Conservation (phyloP, 345 rosid genomes). For the Microthlaspi erraticum region DNA sequence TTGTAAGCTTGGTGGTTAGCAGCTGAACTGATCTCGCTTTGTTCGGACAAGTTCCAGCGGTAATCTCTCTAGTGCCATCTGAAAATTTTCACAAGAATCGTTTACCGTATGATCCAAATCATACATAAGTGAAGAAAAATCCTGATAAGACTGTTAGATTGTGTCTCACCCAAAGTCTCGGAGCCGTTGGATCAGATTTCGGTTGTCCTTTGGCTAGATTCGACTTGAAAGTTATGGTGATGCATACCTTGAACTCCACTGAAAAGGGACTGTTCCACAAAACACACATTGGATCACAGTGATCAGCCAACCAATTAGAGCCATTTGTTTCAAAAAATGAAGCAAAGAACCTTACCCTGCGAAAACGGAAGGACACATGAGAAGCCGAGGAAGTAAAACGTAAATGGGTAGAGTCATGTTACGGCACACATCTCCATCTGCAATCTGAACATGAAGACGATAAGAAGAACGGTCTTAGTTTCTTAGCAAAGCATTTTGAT, state of each 20-base stretch:
- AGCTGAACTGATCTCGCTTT: conserved; percentile 52
- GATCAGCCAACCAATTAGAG: no score
- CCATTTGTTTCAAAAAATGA: no score
- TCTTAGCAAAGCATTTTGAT: conserved; percentile 5
- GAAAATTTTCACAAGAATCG: conserved; percentile 27
- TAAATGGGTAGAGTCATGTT: conserved; percentile 73
- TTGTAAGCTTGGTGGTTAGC: conserved; percentile 33
- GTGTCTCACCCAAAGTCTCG: conserved; percentile 83
- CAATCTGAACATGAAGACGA: conserved; percentile 58
- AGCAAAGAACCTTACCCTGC: conserved; percentile 95
- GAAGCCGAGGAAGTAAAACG: conserved; percentile 82
- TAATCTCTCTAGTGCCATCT: conserved; percentile 82
- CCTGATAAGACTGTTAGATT: background rate
- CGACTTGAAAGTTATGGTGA: conserved; percentile 73
- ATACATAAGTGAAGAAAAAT: background rate
- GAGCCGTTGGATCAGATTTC: conserved; percentile 82
- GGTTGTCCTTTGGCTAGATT: conserved; percentile 64
- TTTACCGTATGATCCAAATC: background rate
- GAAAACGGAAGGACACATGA: conserved; percentile 81
- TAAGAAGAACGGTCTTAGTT: conserved; percentile 12
- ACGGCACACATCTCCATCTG: conserved; percentile 89
- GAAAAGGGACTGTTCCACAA: conserved; percentile 74
- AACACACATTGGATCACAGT: conserved; percentile 2
- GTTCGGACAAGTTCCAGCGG: conserved; percentile 83
- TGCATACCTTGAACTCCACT: conserved; percentile 75